Percentiles rank a stretch among this genome's conserved stretches.
phyloP scores from a whole-genome alignment of 208 protist genomes.

The Leishmania gerbilli region DNA sequence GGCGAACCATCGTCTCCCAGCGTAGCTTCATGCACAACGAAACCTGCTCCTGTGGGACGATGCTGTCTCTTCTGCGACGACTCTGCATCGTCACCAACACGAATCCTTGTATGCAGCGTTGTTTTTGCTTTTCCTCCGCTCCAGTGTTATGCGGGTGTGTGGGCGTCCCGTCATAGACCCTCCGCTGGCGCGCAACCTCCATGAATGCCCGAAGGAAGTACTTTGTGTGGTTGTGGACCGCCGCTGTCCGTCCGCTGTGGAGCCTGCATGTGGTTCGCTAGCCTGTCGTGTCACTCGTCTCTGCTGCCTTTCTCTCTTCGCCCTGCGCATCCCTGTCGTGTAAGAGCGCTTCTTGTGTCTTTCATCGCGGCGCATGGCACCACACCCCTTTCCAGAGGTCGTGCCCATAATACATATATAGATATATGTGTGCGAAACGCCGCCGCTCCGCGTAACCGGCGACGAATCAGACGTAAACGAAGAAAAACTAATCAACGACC shows the following conservation, averaged over 20 bases:
- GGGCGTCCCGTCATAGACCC: not conserved
- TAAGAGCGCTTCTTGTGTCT: not conserved
- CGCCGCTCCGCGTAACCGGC: not conserved
- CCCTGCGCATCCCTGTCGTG: not conserved
- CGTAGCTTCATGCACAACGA: not conserved
- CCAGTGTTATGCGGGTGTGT: not conserved
- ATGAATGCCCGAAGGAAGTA: no score
- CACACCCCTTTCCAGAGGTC: not conserved
- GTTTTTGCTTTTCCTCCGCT: not conserved
- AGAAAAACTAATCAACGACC: not conserved
- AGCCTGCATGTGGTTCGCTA: not conserved
- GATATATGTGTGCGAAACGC: not conserved
- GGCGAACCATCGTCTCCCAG: not conserved
- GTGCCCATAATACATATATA: not conserved
- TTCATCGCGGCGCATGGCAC: not conserved
- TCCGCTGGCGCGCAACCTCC: no score
- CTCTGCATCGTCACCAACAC: not conserved
- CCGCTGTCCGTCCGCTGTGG: not conserved
- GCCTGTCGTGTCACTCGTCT: not conserved
- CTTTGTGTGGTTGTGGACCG: no score
- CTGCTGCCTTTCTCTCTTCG: not conserved
- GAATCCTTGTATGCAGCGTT: not conserved
- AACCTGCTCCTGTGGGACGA: not conserved
- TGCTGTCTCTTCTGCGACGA: not conserved
- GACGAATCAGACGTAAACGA: not conserved